These are phyloP conservation scores for Populus nigra DNA, from an alignment of 345 rosid species.

Conservation along the genomic window DNA sequence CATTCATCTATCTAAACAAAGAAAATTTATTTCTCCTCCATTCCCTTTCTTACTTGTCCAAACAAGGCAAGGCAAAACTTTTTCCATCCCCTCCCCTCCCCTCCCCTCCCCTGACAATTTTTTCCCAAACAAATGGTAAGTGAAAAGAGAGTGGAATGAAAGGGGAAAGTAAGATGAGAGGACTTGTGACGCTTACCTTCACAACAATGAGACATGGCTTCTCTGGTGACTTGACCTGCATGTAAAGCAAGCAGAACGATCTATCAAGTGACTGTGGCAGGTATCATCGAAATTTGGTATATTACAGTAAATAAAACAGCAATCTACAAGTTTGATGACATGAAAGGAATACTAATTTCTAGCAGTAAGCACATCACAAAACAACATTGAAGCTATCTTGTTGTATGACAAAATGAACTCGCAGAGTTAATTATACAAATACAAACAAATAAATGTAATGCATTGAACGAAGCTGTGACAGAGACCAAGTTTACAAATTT, in stretches of 20 bases:
- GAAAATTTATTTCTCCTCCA: no score
- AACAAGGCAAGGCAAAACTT: no score
- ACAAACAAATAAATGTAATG: not conserved
- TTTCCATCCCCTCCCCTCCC: no score
- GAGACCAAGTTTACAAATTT: not conserved
- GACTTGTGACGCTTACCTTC: conserved; percentile 44
- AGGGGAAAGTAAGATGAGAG: not conserved
- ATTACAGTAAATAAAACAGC: not conserved
- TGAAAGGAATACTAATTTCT: not conserved
- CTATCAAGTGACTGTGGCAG: not conserved
- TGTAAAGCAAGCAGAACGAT: conserved; percentile 21
- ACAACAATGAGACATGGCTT: conserved; percentile 60
- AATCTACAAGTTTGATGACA: not conserved
- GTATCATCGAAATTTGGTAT: not conserved
- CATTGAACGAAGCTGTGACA: not conserved
- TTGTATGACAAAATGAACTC: not conserved
- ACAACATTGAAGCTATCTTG: not conserved
- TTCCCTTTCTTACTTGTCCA: no score
- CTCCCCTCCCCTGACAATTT: no score
- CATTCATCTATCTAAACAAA: no score
- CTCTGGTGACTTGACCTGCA: conserved; percentile 59
- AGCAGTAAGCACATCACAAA: not conserved
- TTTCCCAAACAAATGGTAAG: not conserved
- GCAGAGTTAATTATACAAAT: not conserved
- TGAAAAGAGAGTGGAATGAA: not conserved